Evolutionary conservation across 148 eudicot species (phyloP).

Genomic region (Salicornia ramosissima): DNA sequence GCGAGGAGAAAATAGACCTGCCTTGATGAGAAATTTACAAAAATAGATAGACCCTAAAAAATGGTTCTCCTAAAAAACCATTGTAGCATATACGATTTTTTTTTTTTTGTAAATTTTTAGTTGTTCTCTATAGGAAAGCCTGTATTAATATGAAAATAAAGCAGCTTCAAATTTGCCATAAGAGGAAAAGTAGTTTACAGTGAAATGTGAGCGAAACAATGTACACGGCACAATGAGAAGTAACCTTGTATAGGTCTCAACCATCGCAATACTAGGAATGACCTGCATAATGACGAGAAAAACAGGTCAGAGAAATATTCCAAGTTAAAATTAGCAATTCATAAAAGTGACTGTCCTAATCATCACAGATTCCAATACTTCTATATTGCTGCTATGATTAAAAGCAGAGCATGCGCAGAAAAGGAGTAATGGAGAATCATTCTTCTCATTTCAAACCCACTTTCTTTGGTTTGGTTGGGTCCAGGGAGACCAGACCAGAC

Average conservation of each 20-base stretch:
- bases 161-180: neutral
- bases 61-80: neutral
- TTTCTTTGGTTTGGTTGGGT: too few species aligned
- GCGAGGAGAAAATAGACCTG: too few species aligned
- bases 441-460: too few species aligned
- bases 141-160: neutral
- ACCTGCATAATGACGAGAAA: conserved; percentile 44
- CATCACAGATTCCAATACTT: too few species aligned
- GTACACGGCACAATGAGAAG: conserved; percentile 85
- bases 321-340: neutral
- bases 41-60: neutral
- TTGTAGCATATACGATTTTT: neutral
- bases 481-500: too few species aligned
- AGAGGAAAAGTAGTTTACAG: conserved; percentile 44
- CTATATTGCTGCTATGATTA: too few species aligned
- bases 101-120: neutral
- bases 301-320: neutral
- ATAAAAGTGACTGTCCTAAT: neutral
- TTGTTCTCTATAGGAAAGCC: neutral
- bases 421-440: too few species aligned
- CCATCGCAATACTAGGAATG: conserved; percentile 94
- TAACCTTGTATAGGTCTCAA: conserved; percentile 90
- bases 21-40: neutral
- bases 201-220: conserved; percentile 82
- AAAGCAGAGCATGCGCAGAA: too few species aligned